Evolutionary conservation across 306 rosid species (phyloP), one percentile per base, ranked within the genome.

Genomic region (Sphenostylis stenocarpa): DNA sequence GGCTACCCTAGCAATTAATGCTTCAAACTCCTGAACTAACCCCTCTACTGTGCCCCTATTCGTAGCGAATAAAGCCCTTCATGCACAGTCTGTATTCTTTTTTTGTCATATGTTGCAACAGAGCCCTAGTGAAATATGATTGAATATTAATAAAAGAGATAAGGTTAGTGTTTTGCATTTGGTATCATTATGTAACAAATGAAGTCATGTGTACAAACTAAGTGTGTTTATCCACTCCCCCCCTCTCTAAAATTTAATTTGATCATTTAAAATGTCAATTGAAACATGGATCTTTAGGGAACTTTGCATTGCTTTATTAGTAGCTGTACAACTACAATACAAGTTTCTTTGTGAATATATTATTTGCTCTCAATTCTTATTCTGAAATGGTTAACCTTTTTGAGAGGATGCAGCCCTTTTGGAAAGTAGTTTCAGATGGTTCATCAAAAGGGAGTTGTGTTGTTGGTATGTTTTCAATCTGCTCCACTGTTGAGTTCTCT

Each of bases 361-460:
- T 75, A 45, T 77, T 64, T 75, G 38, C 63, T 28, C 52, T 53
- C 72, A 44, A 15, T 47, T 81, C 67, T 67, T 69, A 86, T 76
- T 61, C 71, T 88, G 17, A 85, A 45, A 52, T 67, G 23, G 43
- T 76, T 80, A 61, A 57, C 47, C 34, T 77, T 70, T 81, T 72
- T 58, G 56, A 15, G 68, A 56, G 73, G 65, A 70, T 88, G 84
- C 81, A 95, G 98, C 96, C 98, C 26, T 95, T 89, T 85, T 95
- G 97, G 97, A 95, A 92, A 84, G 93, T 95, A 80, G 82, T 61
- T 12, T 31, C 77, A 44, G 96, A 89, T n/a, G 97, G 97, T 69
- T 70, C 87, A 65, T 78, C 85, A 11, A 87, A 29, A 73, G 97
- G 97, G 83, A 75, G n/a, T 33, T 90, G 95, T 77, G 97, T 92